These are phyloP conservation scores for Candida sp. DNA, from an alignment of 1,139 yeast species.

Conservation along the genomic window DNA sequence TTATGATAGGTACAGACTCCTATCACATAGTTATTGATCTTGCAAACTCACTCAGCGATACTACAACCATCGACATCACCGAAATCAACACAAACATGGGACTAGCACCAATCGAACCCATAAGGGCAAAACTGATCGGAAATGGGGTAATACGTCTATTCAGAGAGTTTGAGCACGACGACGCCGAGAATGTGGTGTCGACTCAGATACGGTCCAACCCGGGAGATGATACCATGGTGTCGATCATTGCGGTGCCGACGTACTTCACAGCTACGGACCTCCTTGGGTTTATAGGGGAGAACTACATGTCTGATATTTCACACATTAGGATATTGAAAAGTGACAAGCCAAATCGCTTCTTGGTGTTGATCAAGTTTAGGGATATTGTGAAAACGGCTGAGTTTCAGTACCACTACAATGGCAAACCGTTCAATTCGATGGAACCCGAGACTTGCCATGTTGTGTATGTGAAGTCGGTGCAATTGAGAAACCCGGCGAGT, in stretches of 20 bases:
- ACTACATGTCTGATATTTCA: constrained; percentile 57
- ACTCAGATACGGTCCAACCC: constrained; percentile 13
- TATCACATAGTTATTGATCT: constrained; percentile 43
- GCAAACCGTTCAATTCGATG: constrained; percentile 80
- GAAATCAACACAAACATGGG: constrained; percentile 22
- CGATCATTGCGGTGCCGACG: constrained; percentile 86
- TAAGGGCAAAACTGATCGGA: constrained; percentile 66
- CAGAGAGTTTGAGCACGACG: constrained; percentile 46
- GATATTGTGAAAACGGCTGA: constrained; percentile 56
- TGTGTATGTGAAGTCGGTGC: constrained; percentile 66
- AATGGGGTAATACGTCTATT: constrained; percentile 75
- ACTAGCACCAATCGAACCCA: constrained; percentile 41
- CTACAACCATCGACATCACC: constrained; percentile 26
- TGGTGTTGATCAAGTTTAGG: constrained; percentile 79
- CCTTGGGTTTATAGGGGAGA: constrained; percentile 77
- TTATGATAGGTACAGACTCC: constrained; percentile 49
- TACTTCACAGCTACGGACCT: constrained; percentile 88
- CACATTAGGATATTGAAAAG: constrained; percentile 78
- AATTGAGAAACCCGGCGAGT: constrained; percentile 20
- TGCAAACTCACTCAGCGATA: constrained; percentile 1
- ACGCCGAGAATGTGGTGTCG: constrained; percentile 3
- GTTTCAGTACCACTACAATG: constrained; percentile 72
- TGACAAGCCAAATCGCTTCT: constrained; percentile 68
- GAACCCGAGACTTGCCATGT: constrained; percentile 90
- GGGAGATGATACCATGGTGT: constrained; percentile 69